These are phyloP conservation scores for Exophiala alcalophila DNA, from an alignment of 2,329 filamentous ascomycete species.

Conservation along the genomic window DNA sequence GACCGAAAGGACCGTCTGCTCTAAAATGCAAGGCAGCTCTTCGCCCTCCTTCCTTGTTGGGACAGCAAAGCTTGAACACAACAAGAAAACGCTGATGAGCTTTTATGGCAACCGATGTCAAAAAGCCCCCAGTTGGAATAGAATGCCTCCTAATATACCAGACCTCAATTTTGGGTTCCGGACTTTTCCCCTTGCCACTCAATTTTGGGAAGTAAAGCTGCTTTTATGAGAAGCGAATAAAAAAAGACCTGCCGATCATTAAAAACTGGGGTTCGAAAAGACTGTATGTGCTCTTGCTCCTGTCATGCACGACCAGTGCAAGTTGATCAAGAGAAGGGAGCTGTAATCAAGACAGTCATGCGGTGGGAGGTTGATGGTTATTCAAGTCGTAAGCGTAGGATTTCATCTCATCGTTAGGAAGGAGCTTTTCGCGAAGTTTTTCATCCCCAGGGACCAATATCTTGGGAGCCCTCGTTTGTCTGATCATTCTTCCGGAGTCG, in stretches of 20 bases:
- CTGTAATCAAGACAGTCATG: constrained; percentile 12
- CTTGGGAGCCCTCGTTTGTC: constrained; percentile 20
- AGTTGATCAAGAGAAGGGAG: not conserved
- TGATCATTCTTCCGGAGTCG: constrained; percentile 66
- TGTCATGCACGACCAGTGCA: too few species aligned
- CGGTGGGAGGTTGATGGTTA: constrained; percentile 21
- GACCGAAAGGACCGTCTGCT: too few species aligned
- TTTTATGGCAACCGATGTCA: constrained; percentile 16
- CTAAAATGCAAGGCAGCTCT: constrained; percentile 2
- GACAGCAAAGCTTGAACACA: not conserved
- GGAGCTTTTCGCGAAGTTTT: constrained; percentile 23
- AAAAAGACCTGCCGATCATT: constrained; percentile 8
- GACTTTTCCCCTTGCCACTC: constrained; percentile 13
- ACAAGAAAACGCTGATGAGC: constrained; percentile 11
- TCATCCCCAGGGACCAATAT: constrained; percentile 14
- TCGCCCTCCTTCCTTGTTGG: constrained; percentile 1
- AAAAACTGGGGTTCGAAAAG: constrained; percentile 11
- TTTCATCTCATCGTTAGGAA: constrained; percentile 22
- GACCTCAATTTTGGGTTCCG: constrained; percentile 8
- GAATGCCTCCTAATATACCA: constrained; percentile 23
- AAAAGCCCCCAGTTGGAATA: constrained; percentile 10
- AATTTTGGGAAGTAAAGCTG: constrained; percentile 14
- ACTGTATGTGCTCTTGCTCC: not conserved
- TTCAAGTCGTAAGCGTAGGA: constrained; percentile 22
- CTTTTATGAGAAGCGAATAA: constrained; percentile 13